These are phyloP conservation scores for Physaria fendleri DNA, from an alignment of 345 rosid species.

Conservation along the genomic window DNA sequence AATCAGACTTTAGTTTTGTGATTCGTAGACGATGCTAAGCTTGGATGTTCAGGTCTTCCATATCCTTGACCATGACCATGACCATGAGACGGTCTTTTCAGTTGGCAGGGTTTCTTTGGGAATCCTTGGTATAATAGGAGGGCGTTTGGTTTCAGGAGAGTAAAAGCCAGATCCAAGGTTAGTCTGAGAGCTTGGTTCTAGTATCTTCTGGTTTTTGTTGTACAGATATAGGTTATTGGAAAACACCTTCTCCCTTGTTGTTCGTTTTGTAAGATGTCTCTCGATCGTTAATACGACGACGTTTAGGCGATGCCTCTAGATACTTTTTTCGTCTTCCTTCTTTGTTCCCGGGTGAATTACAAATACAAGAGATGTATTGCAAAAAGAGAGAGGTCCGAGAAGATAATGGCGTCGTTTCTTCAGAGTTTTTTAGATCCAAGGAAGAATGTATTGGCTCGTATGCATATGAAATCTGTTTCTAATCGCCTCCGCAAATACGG, in stretches of 20 bases:
- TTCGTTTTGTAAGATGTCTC: too few species aligned
- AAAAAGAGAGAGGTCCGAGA: background rate
- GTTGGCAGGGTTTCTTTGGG: background rate
- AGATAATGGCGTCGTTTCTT: constrained; percentile 44
- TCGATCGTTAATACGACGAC: background rate
- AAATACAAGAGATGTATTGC: background rate
- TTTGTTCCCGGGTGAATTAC: constrained; percentile 7
- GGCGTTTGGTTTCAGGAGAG: background rate
- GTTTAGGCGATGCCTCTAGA: constrained; percentile 4
- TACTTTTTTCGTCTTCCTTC: background rate
- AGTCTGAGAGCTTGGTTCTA: constrained; percentile 2
- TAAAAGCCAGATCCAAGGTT: constrained; percentile 8
- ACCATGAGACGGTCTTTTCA: constrained; percentile 13
- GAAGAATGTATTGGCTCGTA: constrained; percentile 65
- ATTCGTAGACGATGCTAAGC: background rate
- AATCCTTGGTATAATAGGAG: background rate
- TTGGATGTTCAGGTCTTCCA: background rate
- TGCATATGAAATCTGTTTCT: constrained; percentile 65
- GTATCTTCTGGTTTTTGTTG: background rate
- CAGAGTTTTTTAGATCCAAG: constrained; percentile 52
- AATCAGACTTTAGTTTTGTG: too few species aligned
- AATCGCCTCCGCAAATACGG: constrained; percentile 70
- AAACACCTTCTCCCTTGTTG: background rate
- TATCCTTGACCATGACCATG: constrained; percentile 1
- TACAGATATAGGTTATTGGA: background rate